These are phyloP conservation scores for Xylaria sp. DNA, from an alignment of 2,329 filamentous ascomycete genomes.

Conservation along the genomic window DNA sequence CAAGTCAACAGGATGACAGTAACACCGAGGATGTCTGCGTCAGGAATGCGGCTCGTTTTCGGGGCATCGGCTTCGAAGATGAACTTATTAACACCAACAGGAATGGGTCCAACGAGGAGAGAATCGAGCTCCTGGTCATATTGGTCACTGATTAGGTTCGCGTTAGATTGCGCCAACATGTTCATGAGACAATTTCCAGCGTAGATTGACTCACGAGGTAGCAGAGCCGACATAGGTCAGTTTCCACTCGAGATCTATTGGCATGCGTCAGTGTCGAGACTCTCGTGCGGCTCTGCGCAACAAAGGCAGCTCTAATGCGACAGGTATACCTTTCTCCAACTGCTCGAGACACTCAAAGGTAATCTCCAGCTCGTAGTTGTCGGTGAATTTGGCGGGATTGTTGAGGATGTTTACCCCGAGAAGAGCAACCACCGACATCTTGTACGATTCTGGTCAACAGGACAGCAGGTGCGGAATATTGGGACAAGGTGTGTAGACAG, in stretches of 20 bases:
- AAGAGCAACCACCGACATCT: conserved; percentile 95
- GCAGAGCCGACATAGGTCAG: conserved; percentile 98
- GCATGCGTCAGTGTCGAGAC: conserved; percentile 25
- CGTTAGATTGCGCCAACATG: conserved; percentile 35
- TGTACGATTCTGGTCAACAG: conserved; percentile 35
- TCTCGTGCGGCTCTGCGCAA: not conserved
- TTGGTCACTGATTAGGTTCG: conserved; percentile 72
- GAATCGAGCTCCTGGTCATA: conserved; percentile 99
- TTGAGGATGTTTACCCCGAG: conserved; percentile 96
- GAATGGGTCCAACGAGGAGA: conserved; percentile 95
- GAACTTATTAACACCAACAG: conserved; percentile 98
- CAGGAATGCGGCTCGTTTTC: conserved; percentile 88
- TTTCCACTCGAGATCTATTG: conserved; percentile 97
- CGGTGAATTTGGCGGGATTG: conserved; percentile 94
- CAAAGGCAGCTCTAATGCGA: not conserved
- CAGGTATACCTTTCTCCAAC: conserved; percentile 81
- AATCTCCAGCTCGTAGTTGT: conserved; percentile 96
- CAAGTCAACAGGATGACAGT: conserved; percentile 97
- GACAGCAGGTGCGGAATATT: not conserved
- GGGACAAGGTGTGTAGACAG: conserved; percentile 1
- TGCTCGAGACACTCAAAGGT: conserved; percentile 98
- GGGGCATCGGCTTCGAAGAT: conserved; percentile 95
- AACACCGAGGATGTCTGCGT: conserved; percentile 94
- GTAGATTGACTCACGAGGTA: conserved; percentile 76
- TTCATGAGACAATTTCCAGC: not conserved